Conservation (phyloP, 306 rosid genomes). For the Vigna mungo region DNA sequence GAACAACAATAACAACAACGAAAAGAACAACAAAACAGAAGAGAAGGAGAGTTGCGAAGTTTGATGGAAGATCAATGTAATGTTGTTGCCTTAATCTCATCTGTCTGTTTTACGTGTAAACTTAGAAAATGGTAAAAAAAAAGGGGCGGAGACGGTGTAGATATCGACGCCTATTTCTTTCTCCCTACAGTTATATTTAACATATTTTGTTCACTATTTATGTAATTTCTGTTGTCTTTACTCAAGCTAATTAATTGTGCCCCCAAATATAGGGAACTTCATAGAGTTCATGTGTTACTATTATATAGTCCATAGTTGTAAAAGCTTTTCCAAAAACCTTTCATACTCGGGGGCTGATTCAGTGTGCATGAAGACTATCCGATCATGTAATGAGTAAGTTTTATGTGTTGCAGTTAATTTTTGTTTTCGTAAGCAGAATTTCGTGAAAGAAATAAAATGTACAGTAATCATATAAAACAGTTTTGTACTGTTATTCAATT, state of each 20-base stretch:
- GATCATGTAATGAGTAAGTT: not conserved
- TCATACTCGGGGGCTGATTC: not conserved
- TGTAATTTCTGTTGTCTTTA: not conserved
- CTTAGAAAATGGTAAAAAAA: conserved; percentile 5
- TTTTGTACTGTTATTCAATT: no score
- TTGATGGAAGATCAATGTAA: conserved; percentile 3
- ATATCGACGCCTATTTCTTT: conserved; percentile 26
- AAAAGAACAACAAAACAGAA: not conserved
- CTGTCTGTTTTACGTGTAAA: conserved; percentile 37
- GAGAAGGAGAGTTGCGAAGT: conserved; percentile 26
- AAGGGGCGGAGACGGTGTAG: conserved; percentile 35
- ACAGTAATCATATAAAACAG: no score
- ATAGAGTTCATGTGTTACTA: not conserved
- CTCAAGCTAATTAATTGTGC: not conserved
- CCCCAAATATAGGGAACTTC: conserved; percentile 26
- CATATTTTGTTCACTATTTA: conserved; percentile 21
- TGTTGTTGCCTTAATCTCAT: not conserved
- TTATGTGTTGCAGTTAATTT: not conserved
- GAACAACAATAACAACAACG: not conserved
- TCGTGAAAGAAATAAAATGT: no score
- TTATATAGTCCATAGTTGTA: not conserved
- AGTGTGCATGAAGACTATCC: conserved; percentile 14
- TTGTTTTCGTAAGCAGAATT: not conserved
- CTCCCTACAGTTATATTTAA: conserved; percentile 1
- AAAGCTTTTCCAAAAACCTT: conserved; percentile 16